Conservation (phyloP, 306 rosid genomes). For the Rubus parviflorus region DNA sequence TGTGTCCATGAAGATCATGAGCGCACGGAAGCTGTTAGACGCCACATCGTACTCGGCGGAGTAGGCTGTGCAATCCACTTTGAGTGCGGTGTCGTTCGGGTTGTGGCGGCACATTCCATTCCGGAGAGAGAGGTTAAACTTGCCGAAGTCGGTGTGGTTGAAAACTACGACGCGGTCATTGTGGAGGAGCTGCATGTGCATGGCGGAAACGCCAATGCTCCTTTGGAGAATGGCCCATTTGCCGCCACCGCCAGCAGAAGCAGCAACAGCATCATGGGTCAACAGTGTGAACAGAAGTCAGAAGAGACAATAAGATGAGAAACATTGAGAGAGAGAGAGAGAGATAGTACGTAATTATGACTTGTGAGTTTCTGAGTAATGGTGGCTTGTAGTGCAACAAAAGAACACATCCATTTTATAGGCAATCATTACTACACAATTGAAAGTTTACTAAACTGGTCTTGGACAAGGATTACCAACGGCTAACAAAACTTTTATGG, state of each 20-base stretch:
- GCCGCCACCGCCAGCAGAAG: constrained; percentile 29
- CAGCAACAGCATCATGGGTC: too few species aligned
- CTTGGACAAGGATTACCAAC: too few species aligned
- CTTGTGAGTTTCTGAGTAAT: too few species aligned
- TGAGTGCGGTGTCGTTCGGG: constrained; percentile 25
- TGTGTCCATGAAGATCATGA: constrained; percentile 46
- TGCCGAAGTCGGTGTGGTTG: constrained; percentile 66
- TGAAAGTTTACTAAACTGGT: too few species aligned
- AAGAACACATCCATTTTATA: too few species aligned
- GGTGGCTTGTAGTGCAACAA: not conserved
- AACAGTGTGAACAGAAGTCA: too few species aligned
- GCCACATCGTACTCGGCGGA: constrained; percentile 53
- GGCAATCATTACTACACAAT: too few species aligned
- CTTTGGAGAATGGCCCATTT: constrained; percentile 46
- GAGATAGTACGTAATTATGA: too few species aligned
- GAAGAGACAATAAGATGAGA: too few species aligned
- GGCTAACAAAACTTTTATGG: too few species aligned
- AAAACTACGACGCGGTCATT: too few species aligned
- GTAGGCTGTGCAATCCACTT: constrained; percentile 59
- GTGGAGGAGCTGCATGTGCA: constrained; percentile 73
- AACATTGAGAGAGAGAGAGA: too few species aligned
- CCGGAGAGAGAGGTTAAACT: constrained; percentile 50
- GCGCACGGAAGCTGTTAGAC: constrained; percentile 40
- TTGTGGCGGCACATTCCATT: constrained; percentile 44
- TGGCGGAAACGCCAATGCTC: constrained; percentile 56